Evolutionary conservation across 106 monocot species (phyloP), one percentile per base, ranked within the genome.

Genomic region (Phalaenopsis aphrodite): DNA sequence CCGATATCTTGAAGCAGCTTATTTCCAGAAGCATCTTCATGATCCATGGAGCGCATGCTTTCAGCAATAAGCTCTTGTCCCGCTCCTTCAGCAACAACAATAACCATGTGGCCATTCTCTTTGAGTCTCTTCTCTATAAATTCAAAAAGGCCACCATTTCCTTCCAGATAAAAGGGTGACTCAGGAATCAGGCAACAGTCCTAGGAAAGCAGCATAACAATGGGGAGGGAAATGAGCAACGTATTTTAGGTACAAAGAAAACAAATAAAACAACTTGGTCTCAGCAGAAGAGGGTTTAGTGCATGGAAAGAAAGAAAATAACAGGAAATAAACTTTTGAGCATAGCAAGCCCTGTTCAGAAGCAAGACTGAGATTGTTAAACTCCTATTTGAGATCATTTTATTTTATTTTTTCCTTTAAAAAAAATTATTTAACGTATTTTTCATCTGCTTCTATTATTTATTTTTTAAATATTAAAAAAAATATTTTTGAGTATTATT

Each of bases 71-170:
- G 90, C 21, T 97, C 94, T 81, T 94, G 96, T 14, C 96, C 94
- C 55, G 96, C 94, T 82, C 94, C 96, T 82, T 97, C 96, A 7
- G 96, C 96, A 39, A 97, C 92, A 77, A 97, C 94, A 49, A 97
- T 81, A 67, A 97, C 96, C 94, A 94, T 88, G 42, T 97, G 96
- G 3, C 89, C 92, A 55, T 86, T 84, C 81, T 92, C 92, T 55
- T 92, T 90, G 38, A 92, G 86, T 12, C 92, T 72, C 75, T 81
- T 90, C 80, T 92, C 88, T 11, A 90, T 77, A 78, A 77, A 92
- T 75, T 88, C 86, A 69, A 86, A 80, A 64, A 92, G 90, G 16
- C 92, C 92, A 41, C 89, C 92, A 49, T 89, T 87, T 47, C 89
- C 92, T 79, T 92, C 92, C 37, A 92, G 82, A 83, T 92, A 88